A percentile compares a stretch with the other conserved stretches of the same genome.
phyloP scores from a whole-genome alignment of 2,329 filamentous ascomycete genomes.

The Aspergillus tanneri region DNA sequence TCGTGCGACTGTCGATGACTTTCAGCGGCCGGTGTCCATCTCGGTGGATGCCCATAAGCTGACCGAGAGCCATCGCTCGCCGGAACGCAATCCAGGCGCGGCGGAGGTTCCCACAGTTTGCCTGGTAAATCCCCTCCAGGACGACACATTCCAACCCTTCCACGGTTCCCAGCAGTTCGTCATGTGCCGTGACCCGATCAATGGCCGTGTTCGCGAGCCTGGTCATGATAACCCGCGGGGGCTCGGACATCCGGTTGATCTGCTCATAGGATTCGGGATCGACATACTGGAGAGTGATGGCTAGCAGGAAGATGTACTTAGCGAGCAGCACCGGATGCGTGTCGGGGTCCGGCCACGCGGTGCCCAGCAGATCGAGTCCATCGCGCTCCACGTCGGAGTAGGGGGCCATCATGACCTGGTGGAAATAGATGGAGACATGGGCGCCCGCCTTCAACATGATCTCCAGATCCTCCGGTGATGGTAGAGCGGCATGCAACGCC shows the following conservation, averaged over 20 bases:
- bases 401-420: conserved; percentile 39
- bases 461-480: conserved; percentile 39
- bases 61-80: conserved; percentile 42
- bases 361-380: conserved; percentile 33
- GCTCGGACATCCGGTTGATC: conserved; percentile 21
- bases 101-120: conserved; percentile 43
- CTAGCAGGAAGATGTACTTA: conserved; percentile 49
- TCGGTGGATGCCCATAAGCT: conserved; percentile 45
- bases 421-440: conserved; percentile 33
- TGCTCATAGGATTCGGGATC: conserved; percentile 25
- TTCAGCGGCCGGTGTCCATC: conserved; percentile 19
- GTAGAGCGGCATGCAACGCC: conserved; percentile 42
- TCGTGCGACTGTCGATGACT: conserved; percentile 4
- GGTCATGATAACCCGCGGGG: conserved; percentile 26
- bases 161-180: conserved; percentile 38
- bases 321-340: conserved; percentile 53
- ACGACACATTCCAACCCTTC: conserved; percentile 48
- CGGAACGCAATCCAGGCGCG: conserved; percentile 41
- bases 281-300: conserved; percentile 50
- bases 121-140: conserved; percentile 42
- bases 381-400: conserved; percentile 31
- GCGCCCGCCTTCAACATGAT: conserved; percentile 35
- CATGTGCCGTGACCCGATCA: conserved; percentile 38
- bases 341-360: conserved; percentile 15
- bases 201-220: conserved; percentile 31